Evolutionary conservation across 257 asterid species (phyloP), one percentile per base, ranked within the genome.

Genomic region (Galeopsis tetrahit): DNA sequence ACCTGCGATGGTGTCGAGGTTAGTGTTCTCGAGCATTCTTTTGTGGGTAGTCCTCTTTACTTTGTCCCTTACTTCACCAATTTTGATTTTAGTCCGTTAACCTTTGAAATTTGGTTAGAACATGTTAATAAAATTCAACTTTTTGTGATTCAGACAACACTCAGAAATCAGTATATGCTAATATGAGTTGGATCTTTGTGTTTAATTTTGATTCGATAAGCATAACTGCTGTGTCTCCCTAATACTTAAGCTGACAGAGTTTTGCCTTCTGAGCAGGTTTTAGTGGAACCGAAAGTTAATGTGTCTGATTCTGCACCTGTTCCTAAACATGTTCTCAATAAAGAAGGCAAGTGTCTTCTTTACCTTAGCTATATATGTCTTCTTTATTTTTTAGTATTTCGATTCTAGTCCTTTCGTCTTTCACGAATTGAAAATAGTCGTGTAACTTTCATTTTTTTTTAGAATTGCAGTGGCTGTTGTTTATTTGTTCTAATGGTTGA

Each of bases 1-100:
- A 78, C 85, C 36, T 94, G 99, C 73, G 79, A 85, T 35, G 99
- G 99, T 69, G 84, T 89, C 77, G 96, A 91, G 97, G 99, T 94
- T 83, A 44, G 88, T 78, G 60, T 83, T 62, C 51, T 51, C 53
- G 44, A 13, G 9, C n/a, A 21, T 68, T 59, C 44, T 55, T 57
- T 44, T 21, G 28, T n/a, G n/a, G n/a, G n/a, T n/a, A n/a, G n/a
- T n/a, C n/a, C n/a, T n/a, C n/a, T n/a, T n/a, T n/a, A n/a, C n/a
- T n/a, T n/a, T n/a, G n/a, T n/a, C n/a, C 28, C 28, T 21, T 21
- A 21, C 28, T 21, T 21, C 28, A 21, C 28, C 28, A 21, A 21
- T 21, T 21, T 21, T 21, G 28, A 21, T 21, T 21, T 21, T 21
- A 21, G 28, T 21, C 28, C 28, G 28, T 21, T 21, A 21, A 21